A percentile compares a stretch with the other conserved stretches of the same genome.
Evolutionary conservation across 2,329 filamentous ascomycete genomes (phyloP).

Genomic region (Ilyonectria destructans): DNA sequence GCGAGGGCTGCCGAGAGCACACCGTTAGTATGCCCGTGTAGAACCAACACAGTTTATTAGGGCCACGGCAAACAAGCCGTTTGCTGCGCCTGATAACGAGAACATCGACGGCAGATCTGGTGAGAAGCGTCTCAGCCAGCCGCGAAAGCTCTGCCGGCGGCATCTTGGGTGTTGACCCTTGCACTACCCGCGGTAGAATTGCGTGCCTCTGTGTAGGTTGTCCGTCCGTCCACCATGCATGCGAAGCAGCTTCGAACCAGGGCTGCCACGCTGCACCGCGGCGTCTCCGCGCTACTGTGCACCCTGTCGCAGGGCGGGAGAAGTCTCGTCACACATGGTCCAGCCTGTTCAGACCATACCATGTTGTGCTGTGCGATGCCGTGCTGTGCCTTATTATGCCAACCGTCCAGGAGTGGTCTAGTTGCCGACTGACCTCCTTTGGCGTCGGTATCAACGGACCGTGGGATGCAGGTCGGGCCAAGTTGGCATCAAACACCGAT

Average conservation of each 20-base stretch:
- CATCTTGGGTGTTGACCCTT: conserved; percentile 36
- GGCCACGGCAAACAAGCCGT: conserved; percentile 23
- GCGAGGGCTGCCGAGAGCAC: conserved; percentile 41
- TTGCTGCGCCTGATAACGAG: conserved; percentile 43
- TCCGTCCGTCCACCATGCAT: conserved; percentile 16
- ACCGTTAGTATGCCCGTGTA: conserved; percentile 35
- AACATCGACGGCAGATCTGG: conserved; percentile 30
- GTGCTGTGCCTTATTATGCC: conserved; percentile 21
- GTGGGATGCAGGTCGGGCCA: conserved; percentile 35
- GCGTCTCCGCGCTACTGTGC: conserved; percentile 43
- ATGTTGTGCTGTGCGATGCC: conserved; percentile 39
- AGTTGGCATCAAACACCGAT: conserved; percentile 27
- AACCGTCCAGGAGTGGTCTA: conserved; percentile 8
- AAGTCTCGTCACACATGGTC: conserved; percentile 43
- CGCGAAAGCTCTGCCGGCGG: conserved; percentile 37
- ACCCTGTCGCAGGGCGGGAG: conserved; percentile 40
- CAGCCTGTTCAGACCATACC: conserved; percentile 36
- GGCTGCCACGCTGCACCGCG: conserved; percentile 39
- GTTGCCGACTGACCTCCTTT: conserved; percentile 39
- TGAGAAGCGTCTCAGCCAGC: conserved; percentile 33
- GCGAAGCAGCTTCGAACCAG: conserved; percentile 35
- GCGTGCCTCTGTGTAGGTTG: conserved; percentile 11
- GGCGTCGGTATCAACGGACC: conserved; percentile 34
- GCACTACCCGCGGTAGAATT: conserved; percentile 23
- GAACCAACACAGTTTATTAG: conserved; percentile 39